Evolutionary conservation across 495 filamentous ascomycete species (phyloP), one percentile per base, ranked within the genome.

Genomic region (Aspergillus steynii): DNA sequence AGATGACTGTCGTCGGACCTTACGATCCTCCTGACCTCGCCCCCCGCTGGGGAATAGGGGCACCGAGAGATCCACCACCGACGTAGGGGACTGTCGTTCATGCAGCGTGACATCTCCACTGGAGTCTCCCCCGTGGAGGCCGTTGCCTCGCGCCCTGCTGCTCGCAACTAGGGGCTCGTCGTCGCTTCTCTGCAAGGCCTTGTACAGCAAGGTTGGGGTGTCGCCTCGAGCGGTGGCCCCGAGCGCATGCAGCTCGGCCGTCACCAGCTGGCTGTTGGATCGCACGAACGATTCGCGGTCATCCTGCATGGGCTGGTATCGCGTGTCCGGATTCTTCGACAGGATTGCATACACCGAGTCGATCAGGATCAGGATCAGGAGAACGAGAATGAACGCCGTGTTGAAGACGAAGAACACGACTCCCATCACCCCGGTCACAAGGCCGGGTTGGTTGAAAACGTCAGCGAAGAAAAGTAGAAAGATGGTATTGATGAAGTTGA

Each of bases 261-360:
- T 89, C 57, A 97, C 81, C 64, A 91, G 58, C 6, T 53, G 84
- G 15, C 89, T 88, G 65, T 93, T 88, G 5, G 93, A 97, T 80
- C 97, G 97, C 86, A 96, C 96, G 60, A 97, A 97, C 1, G 92
- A 96, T 45, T 89, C 90, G 56, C 93, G 88, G 76, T 97, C 93
- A 71, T 97, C 94, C 55, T 88, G 86, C 91, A 98, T 96, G 60
- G 90, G 90, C 73, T 96, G 92, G 76, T 97, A 98, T 29, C 94
- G 90, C 29, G 87, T 89, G 72, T 98, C 94, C 25, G 94, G 94
- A 75, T 98, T 94, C 83, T 97, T 96, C 53, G 90, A 90, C 69
- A 92, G 80, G 65, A 97, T 80, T 42, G 93, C 88, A 67, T 90
- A 86, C 61, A 83, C 74, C 7, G 94, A 93, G 31, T 92, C 90